Conservation (phyloP, 345 rosid genomes). For the Boechera retrofracta region DNA sequence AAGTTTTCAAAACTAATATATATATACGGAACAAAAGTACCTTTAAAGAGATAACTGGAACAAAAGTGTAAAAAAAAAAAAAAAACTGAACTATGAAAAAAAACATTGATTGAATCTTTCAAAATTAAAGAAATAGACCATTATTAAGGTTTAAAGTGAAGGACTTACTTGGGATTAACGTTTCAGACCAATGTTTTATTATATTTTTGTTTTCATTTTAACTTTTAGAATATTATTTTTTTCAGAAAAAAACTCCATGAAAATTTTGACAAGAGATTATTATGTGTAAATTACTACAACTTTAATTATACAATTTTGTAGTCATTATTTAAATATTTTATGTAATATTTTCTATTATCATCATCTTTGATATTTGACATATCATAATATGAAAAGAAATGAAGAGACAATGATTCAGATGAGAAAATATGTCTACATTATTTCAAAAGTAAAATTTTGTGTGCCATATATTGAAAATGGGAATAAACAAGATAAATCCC, state of each 20-base stretch:
- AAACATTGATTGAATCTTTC: too few species aligned
- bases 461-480: constrained; percentile 23
- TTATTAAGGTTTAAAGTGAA: background rate
- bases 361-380: constrained; percentile 8
- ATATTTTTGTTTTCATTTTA: background rate
- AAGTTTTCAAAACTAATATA: too few species aligned
- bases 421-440: background rate
- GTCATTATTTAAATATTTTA: background rate
- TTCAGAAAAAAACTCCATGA: background rate
- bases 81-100: too few species aligned
- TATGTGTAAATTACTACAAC: background rate
- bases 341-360: background rate
- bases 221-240: background rate
- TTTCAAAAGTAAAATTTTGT: background rate
- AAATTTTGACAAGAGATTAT: background rate
- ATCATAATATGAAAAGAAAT: constrained; percentile 12
- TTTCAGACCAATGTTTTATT: background rate
- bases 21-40: too few species aligned
- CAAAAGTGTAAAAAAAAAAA: too few species aligned
- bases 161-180: background rate
- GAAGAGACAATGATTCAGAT: background rate
- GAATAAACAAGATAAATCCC: constrained; percentile 22
- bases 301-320: background rate
- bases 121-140: background rate
- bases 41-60: too few species aligned